These are phyloP conservation scores for Fraxinus paxiana DNA, from an alignment of 305 asterid genomes.

Conservation along the genomic window DNA sequence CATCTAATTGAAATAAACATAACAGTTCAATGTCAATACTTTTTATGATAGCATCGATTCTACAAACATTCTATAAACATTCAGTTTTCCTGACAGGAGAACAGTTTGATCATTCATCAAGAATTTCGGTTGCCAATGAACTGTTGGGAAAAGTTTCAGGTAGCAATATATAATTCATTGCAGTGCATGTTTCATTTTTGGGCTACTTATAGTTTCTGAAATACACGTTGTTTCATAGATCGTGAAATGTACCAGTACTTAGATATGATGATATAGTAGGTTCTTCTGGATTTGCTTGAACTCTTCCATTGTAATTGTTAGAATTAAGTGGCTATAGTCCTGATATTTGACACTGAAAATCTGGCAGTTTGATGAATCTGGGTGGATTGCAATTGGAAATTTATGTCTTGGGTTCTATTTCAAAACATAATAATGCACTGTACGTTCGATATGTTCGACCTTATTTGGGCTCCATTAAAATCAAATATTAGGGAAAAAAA, in stretches of 20 bases:
- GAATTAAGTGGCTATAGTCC: not conserved
- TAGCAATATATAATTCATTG: conserved; percentile 24
- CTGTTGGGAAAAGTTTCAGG: conserved; percentile 39
- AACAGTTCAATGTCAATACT: no score
- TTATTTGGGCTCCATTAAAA: no score
- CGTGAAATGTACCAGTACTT: not conserved
- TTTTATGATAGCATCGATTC: no score
- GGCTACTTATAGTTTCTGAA: conserved; percentile 25
- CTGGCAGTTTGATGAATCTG: not conserved
- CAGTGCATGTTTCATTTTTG: conserved; percentile 6
- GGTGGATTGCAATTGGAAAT: not conserved
- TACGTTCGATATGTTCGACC: not conserved
- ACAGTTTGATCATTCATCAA: conserved; percentile 41
- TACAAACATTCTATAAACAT: not conserved
- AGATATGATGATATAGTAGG: not conserved
- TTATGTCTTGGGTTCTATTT: not conserved
- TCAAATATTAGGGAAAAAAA: not conserved
- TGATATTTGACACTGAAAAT: not conserved
- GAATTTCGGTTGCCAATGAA: conserved; percentile 27
- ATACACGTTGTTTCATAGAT: not conserved
- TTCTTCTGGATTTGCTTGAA: not conserved
- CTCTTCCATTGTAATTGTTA: not conserved
- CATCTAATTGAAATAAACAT: no score
- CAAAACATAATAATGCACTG: not conserved
- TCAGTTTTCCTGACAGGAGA: conserved; percentile 38